These are phyloP conservation scores for Brasilioporus rufonigricans DNA, from an alignment of 768 basidiomycete species.

Conservation along the genomic window DNA sequence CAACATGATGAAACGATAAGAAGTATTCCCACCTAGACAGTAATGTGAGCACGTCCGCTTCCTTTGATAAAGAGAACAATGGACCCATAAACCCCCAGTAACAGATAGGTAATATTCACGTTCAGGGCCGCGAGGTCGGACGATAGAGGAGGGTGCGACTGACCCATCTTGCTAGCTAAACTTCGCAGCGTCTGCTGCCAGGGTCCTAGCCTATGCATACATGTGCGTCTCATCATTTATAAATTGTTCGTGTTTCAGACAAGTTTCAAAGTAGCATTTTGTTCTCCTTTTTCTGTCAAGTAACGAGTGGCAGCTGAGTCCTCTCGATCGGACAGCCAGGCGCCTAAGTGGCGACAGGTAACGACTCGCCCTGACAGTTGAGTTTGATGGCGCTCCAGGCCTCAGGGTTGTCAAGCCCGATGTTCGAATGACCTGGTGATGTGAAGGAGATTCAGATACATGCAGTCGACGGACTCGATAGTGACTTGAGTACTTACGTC, in stretches of 20 bases:
- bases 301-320: too few species aligned
- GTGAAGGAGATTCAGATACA: too few species aligned
- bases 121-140: not conserved
- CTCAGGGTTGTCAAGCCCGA: too few species aligned
- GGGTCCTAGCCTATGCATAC: not conserved
- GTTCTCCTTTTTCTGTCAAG: not conserved
- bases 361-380: too few species aligned
- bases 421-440: too few species aligned
- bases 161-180: not conserved
- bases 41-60: not conserved
- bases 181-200: too few species aligned
- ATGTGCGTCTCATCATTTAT: not conserved
- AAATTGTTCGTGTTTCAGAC: conserved; percentile 3
- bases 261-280: conserved; percentile 3
- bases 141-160: not conserved
- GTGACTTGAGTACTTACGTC: too few species aligned
- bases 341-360: too few species aligned
- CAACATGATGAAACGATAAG: conserved; percentile 10
- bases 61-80: not conserved
- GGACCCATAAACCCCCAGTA: conserved; percentile 24
- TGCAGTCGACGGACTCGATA: too few species aligned
- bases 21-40: conserved; percentile 23
- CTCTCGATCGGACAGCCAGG: too few species aligned
- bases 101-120: conserved; percentile 5
- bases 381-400: too few species aligned